These are phyloP conservation scores for Fusarium zealandicum DNA, from an alignment of 2,329 filamentous ascomycete genomes.

Conservation along the genomic window DNA sequence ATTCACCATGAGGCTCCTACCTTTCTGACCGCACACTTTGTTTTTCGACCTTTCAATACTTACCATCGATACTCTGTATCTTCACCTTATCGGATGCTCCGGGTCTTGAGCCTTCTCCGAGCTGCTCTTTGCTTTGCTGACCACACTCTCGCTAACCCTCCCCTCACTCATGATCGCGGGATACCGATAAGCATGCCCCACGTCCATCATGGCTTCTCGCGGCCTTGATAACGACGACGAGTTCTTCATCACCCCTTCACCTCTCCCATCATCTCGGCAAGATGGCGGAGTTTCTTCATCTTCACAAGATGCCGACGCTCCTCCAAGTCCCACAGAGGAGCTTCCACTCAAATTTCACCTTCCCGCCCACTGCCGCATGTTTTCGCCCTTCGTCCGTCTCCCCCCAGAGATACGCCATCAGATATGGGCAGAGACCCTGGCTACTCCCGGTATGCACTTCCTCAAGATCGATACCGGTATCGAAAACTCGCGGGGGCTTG, in stretches of 20 bases:
- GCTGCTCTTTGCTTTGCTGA: background rate
- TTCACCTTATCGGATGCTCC: constrained; percentile 8
- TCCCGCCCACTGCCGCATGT: constrained; percentile 43
- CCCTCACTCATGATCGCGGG: constrained; percentile 30
- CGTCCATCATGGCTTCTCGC: constrained; percentile 29
- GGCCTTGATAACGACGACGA: constrained; percentile 13
- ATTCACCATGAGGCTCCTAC: constrained; percentile 6
- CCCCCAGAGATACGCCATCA: constrained; percentile 47
- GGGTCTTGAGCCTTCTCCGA: background rate
- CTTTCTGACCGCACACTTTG: constrained; percentile 19
- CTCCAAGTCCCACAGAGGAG: background rate
- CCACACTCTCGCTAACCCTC: background rate
- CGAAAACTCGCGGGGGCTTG: constrained; percentile 12
- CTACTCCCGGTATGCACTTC: constrained; percentile 48
- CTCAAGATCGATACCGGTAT: constrained; percentile 41
- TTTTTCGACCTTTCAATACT: constrained; percentile 21
- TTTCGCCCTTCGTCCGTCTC: constrained; percentile 44
- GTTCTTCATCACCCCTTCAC: background rate
- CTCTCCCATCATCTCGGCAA: background rate
- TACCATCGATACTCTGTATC: constrained; percentile 32
- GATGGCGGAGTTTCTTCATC: background rate
- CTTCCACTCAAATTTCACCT: constrained; percentile 43
- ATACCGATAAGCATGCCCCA: constrained; percentile 33
- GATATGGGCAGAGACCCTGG: constrained; percentile 46
- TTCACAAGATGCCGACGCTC: background rate